Evolutionary conservation across 495 filamentous ascomycete species (phyloP), one percentile per base, ranked within the genome.

Genomic region (Pseudomonodictys pantanalensis): DNA sequence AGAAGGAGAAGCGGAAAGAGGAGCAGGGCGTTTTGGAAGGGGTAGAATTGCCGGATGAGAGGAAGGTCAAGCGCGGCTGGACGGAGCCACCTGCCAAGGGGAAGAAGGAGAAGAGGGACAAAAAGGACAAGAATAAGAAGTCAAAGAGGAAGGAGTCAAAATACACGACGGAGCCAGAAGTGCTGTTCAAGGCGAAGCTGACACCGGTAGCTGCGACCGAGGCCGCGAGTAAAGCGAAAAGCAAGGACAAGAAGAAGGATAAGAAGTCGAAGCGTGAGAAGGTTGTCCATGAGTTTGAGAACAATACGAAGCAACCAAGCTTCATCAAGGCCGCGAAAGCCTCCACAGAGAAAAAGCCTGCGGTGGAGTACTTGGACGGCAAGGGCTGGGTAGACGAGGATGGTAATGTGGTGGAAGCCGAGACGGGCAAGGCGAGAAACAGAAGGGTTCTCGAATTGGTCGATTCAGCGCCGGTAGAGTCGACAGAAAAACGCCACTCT

Each of bases 1-100:
- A 75, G 46, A 74, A 75, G 46, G 75, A 72, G 72, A 91, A 90
- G 75, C 72, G 77, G 56, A 89, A 88, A 69, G 77, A 77, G 11
- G 82, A 83, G 33, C 75, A 82, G 20, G 79, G 82, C 26, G 78
- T 87, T 1, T 58, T 95, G 0, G 77, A 80, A 10, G 93, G 90
- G 2, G 73, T 86, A 35, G 85, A 91, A 63, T 73, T 98, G 20
- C 81, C 87, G 9, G 76, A 86, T 5, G 85, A 78, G 25, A 79
- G 93, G 33, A 85, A 86, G 65, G 85, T 98, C 42, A 95, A 92
- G 75, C 77, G 93, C 56, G 93, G 92, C 12, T 97, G 93, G 93
- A 92, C 88, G 8, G 86, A 86, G 35, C 77, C 86, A 3, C 48
- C 68, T 26, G 70, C 77, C 30, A 78, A 81, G 64, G 78, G 79